Evolutionary conservation across 208 protist species (phyloP).

Genomic region (Leishmania martiniquensis): DNA sequence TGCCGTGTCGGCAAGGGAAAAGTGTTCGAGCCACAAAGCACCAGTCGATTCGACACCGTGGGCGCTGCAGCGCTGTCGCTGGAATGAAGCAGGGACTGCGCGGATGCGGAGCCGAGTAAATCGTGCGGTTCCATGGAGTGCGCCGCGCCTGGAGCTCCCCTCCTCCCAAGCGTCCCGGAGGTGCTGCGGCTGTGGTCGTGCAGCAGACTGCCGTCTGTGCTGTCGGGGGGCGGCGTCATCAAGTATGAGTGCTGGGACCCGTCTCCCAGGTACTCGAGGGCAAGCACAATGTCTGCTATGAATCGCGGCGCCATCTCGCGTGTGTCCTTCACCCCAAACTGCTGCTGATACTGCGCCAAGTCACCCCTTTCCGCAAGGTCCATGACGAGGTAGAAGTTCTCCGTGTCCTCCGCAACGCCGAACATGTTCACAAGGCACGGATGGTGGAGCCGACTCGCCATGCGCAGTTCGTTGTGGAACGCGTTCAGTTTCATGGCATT

Average conservation of each 20-base stretch:
- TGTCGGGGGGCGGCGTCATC: constrained; percentile 25
- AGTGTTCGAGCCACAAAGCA: not conserved
- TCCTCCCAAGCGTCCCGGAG: not conserved
- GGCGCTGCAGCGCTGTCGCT: not conserved
- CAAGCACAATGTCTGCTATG: constrained; percentile 79
- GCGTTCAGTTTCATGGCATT: constrained; percentile 45
- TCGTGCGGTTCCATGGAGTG: not conserved
- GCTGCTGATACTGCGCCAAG: constrained; percentile 57
- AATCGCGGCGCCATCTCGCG: constrained; percentile 70
- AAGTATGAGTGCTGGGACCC: constrained; percentile 68
- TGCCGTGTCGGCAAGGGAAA: not conserved
- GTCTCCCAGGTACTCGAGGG: constrained; percentile 73
- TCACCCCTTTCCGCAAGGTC: constrained; percentile 80
- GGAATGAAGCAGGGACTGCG: too few relatives aligned
- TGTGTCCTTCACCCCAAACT: constrained; percentile 55
- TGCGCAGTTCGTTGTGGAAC: constrained; percentile 69
- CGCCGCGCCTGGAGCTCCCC: not conserved
- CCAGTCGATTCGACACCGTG: not conserved
- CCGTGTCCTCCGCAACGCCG: constrained; percentile 61
- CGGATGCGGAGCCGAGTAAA: not conserved
- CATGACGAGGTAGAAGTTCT: constrained; percentile 76
- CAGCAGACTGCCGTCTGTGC: not conserved
- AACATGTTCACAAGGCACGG: constrained; percentile 69
- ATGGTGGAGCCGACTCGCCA: constrained; percentile 67
- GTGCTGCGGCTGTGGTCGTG: not conserved